Conservation (phyloP, 805 yeast species). For the Gaillardinia entomophila region DNA sequence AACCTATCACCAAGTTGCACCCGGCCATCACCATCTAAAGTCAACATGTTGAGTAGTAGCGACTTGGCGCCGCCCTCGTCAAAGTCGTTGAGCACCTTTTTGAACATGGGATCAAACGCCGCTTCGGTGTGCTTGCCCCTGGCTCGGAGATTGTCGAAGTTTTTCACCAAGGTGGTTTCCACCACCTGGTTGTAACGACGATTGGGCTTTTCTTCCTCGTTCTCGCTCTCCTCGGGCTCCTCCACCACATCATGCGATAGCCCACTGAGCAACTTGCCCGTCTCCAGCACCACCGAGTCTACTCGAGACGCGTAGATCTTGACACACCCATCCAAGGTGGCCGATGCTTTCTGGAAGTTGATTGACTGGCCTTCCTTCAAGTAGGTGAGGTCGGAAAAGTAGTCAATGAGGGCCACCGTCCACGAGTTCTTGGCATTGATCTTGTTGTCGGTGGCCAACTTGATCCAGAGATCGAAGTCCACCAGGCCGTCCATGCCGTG, state of each 20-base stretch:
- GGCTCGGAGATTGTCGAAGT: constrained; percentile 2
- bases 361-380: constrained; percentile 50
- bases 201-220: constrained; percentile 12
- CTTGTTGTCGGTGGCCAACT: constrained; percentile 42
- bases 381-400: constrained; percentile 45
- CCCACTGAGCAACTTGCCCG: constrained; percentile 28
- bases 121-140: constrained; percentile 16
- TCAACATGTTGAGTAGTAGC: constrained; percentile 18
- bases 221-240: constrained; percentile 18
- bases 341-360: constrained; percentile 30
- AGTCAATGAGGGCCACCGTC: constrained; percentile 47
- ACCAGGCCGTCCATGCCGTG: too few relatives aligned
- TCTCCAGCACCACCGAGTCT: constrained; percentile 31
- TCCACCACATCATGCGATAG: constrained; percentile 19
- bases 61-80: constrained; percentile 29
- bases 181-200: neutral
- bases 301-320: constrained; percentile 31
- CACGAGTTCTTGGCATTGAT: constrained; percentile 45
- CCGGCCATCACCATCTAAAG: constrained; percentile 17
- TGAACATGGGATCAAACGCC: constrained; percentile 23
- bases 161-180: constrained; percentile 1
- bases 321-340: constrained; percentile 33
- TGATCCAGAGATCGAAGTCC: constrained; percentile 45
- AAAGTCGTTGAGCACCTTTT: constrained; percentile 22
- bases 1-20: too few relatives aligned